Evolutionary conservation across 208 protist genomes (phyloP), one percentile per base, ranked within the genome.

Genomic region (Crithidia bombi): DNA sequence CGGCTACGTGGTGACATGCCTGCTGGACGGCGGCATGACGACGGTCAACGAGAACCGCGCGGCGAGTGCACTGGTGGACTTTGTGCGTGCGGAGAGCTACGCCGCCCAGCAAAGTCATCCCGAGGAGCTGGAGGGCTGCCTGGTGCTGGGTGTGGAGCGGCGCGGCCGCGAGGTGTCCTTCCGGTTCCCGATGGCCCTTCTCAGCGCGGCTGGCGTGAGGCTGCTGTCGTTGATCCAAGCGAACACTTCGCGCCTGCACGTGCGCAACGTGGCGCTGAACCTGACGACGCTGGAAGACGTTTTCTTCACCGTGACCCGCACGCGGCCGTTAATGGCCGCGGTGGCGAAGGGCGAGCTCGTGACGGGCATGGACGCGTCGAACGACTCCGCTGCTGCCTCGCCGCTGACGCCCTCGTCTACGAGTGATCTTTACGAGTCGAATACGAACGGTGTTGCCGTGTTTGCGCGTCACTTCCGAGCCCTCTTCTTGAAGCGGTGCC

Each of bases 251-350:
- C 70, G 69, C n/a, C 73, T 93, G 19, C 58, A 62, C 28, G 49
- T 96, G 41, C 83, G 68, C 57, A 82, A 77, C 19, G 81, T 91
- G 30, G 78, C 78, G 21, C 65, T 96, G 38, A 85, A 82, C 63
- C 70, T 93, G 46, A 84, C 92, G 44, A 93, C 92, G 44, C 69
- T 96, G 39, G 84, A 93, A 75, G 85, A 96, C 64, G 92, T 96
- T 3, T 92, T 96, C 67, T 79, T 90, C 59, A 78, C 55, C 36
- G 49, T 84, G 26, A 88, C 78, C 36, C 51, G 50, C 43, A 47
- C 47, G 25, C 26, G 52, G 25, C 51, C 68, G 39, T 70, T 80
- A 28, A 61, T 74, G 51, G 14, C 33, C 3, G 28, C 44, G 11
- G 39, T 62, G 44, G 41, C 56, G 7, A 64, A 59, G 30, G 64